Conservation (phyloP, 495 filamentous ascomycete species). For the Talaromyces wortmannii region DNA sequence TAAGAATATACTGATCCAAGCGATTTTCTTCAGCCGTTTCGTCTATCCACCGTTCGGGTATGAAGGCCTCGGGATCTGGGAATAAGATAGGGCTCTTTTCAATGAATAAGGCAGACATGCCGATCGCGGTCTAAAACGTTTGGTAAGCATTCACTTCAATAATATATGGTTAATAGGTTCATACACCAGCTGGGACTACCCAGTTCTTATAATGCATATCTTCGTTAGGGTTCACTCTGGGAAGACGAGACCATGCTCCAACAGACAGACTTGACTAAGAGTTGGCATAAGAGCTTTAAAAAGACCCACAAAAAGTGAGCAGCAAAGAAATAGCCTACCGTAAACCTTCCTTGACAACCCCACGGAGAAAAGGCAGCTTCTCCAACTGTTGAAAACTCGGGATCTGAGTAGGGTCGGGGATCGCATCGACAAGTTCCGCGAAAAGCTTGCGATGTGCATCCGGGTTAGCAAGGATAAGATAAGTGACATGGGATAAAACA, state of each 20-base stretch:
- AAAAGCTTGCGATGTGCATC: slow-evolving; percentile 12
- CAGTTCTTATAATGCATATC: slow-evolving; percentile 29
- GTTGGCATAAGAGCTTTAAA: background rate
- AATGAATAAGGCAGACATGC: slow-evolving; percentile 13
- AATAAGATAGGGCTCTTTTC: slow-evolving; percentile 23
- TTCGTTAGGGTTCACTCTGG: background rate
- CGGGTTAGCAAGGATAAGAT: slow-evolving; percentile 21
- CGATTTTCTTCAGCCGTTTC: background rate
- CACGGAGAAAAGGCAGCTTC: slow-evolving; percentile 29
- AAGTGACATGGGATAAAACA: slow-evolving; percentile 18
- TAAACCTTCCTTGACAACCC: slow-evolving; percentile 35
- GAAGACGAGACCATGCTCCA: slow-evolving; percentile 1
- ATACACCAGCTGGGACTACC: slow-evolving; percentile 36
- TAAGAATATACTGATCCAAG: slow-evolving; percentile 6
- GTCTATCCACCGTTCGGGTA: slow-evolving; percentile 7
- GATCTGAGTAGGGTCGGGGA: slow-evolving; percentile 11
- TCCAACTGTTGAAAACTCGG: slow-evolving; percentile 16
- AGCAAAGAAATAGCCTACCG: slow-evolving; percentile 5
- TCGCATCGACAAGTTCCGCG: slow-evolving; percentile 14
- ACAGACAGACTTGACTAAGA: background rate
- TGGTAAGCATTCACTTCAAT: background rate
- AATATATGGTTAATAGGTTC: background rate
- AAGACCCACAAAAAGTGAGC: background rate
- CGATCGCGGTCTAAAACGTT: background rate
- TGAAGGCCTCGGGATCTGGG: slow-evolving; percentile 6